These are phyloP conservation scores for Fusarium haematococcum DNA, from an alignment of 2,329 filamentous ascomycete genomes.

Conservation along the genomic window DNA sequence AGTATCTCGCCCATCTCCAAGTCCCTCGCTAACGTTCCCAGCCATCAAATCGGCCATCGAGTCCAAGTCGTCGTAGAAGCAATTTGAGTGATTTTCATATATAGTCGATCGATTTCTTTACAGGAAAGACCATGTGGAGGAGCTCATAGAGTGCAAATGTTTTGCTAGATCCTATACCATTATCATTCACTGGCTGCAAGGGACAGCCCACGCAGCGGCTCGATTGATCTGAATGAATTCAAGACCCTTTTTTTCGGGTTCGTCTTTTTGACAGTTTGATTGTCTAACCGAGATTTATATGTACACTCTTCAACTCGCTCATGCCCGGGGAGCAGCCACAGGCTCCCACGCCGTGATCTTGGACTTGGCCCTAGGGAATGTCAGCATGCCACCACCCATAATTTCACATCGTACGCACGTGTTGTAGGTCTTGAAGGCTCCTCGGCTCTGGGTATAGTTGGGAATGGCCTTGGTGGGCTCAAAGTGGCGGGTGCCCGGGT, in stretches of 20 bases:
- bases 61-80: conserved; percentile 43
- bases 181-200: conserved; percentile 18
- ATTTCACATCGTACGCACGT: conserved; percentile 74
- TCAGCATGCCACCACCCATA: conserved; percentile 20
- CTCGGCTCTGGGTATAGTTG: conserved; percentile 80
- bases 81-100: conserved; percentile 18
- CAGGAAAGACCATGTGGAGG: conserved; percentile 24
- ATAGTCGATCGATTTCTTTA: conserved; percentile 17
- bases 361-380: conserved; percentile 59
- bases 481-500: conserved; percentile 77
- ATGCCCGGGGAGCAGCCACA: conserved; percentile 51
- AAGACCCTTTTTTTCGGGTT: conserved; percentile 22
- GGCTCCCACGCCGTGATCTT: conserved; percentile 68
- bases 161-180: conserved; percentile 37
- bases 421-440: conserved; percentile 91
- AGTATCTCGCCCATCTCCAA: conserved; percentile 43
- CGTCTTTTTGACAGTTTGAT: conserved; percentile 18
- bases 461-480: conserved; percentile 78
- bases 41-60: conserved; percentile 58
- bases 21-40: conserved; percentile 43
- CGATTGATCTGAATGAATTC: conserved; percentile 25
- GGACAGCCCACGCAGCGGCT: neutral
- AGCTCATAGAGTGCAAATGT: conserved; percentile 35
- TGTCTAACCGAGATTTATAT: conserved; percentile 45
- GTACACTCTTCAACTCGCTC: conserved; percentile 42